Conservation (phyloP, 1,284 basidiomycete genomes). For the Puccinia novopanici region DNA sequence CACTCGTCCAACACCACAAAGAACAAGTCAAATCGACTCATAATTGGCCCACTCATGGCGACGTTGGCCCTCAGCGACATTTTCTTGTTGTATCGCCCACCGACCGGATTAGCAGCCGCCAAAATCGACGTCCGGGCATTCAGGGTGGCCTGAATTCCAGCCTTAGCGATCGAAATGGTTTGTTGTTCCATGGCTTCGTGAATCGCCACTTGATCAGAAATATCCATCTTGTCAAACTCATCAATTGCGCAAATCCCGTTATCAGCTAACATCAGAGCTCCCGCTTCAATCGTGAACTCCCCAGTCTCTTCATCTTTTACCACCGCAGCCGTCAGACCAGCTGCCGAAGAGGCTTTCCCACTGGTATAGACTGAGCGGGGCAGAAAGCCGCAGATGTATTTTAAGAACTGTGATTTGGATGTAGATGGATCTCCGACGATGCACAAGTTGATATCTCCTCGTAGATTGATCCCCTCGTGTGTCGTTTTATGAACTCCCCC, state of each 20-base stretch:
- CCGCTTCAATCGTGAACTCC: constrained; percentile 99
- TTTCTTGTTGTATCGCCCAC: constrained; percentile 94
- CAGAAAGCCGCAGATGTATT: constrained; percentile 99
- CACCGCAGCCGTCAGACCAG: constrained; percentile 96
- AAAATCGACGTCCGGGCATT: constrained; percentile 97
- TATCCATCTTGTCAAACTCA: constrained; percentile 99
- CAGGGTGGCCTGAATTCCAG: constrained; percentile 96
- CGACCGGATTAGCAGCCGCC: constrained; percentile 95
- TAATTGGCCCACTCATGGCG: constrained; percentile 97
- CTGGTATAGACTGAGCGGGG: constrained; percentile 98
- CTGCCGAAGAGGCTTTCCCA: constrained; percentile 96
- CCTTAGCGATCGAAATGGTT: constrained; percentile 98
- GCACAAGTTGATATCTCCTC: constrained; percentile 98
- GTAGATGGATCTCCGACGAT: constrained; percentile 97
- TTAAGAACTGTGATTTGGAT: constrained; percentile 96
- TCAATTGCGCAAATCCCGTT: constrained; percentile 99
- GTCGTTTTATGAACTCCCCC: constrained; percentile 99
- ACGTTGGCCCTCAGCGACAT: constrained; percentile 91
- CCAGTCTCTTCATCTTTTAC: constrained; percentile 98
- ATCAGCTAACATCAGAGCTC: constrained; percentile 97
- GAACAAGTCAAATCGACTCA: constrained; percentile 98
- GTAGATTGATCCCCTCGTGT: constrained; percentile 89
- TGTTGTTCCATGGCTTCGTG: constrained; percentile 99
- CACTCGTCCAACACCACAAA: constrained; percentile 98
- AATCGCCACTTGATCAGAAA: constrained; percentile 96